Percentiles rank a stretch among this genome's conserved stretches.
phyloP scores from a whole-genome alignment of 2,329 filamentous ascomycete species.

The Penicillium hesseltinei region DNA sequence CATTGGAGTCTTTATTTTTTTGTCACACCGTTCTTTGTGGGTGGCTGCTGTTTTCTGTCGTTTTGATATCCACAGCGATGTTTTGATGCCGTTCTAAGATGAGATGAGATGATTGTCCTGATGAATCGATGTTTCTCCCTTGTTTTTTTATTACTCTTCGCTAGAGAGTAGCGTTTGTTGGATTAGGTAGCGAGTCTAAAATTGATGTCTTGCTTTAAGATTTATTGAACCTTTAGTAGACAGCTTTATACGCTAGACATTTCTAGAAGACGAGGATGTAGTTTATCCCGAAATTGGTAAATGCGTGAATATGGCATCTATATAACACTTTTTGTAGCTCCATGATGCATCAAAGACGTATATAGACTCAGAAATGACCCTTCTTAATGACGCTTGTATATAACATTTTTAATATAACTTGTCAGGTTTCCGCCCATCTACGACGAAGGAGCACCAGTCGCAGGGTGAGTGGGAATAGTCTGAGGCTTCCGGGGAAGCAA shows the following conservation, averaged over 20 bases:
- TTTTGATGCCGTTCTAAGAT: constrained; percentile 3
- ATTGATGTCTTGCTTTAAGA: neutral
- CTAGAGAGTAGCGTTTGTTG: neutral
- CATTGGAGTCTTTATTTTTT: neutral
- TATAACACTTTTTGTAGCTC: constrained; percentile 4
- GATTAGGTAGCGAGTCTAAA: neutral
- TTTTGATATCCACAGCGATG: constrained; percentile 10
- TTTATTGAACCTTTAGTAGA: neutral
- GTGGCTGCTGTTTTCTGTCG: constrained; percentile 7
- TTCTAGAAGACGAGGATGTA: neutral
- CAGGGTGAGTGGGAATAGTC: constrained; percentile 37
- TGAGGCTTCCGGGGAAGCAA: constrained; percentile 45
- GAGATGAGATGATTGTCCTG: constrained; percentile 4
- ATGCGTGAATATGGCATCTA: neutral
- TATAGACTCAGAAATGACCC: neutral
- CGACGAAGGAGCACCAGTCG: constrained; percentile 15
- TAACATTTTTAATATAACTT: constrained; percentile 3
- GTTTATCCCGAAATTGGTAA: neutral
- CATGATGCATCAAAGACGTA: neutral
- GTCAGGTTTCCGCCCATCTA: neutral
- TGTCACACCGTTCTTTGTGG: neutral
- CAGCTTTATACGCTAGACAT: neutral
- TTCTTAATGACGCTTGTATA: constrained; percentile 6
- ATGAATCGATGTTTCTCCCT: neutral
- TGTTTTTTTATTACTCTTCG: neutral